A percentile compares a stretch with the other conserved stretches of the same genome.
phyloP scores from a whole-genome alignment of 345 rosid species.

The Adansonia digitata region DNA sequence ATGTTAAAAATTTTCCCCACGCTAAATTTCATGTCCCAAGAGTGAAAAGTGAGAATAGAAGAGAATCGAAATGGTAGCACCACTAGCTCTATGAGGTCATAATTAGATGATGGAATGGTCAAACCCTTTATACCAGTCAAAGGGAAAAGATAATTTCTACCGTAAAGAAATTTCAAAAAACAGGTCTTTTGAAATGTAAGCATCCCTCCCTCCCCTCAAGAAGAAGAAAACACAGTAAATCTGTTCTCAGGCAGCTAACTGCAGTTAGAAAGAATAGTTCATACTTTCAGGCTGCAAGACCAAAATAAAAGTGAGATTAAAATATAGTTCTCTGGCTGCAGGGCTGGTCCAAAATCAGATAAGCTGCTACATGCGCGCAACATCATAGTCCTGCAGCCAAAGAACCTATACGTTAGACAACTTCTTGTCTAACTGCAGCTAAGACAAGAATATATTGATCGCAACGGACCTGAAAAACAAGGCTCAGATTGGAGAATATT shows the following conservation, averaged over 20 bases:
- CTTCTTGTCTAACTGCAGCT: conserved; percentile 1
- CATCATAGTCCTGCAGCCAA: conserved; percentile 13
- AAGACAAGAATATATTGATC: background rate
- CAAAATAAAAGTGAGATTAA: conserved; percentile 1
- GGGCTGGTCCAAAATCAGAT: conserved; percentile 15
- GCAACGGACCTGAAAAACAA: background rate
- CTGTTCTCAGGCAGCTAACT: background rate
- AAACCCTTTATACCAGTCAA: background rate
- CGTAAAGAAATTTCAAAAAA: background rate
- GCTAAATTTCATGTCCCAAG: background rate
- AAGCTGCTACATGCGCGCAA: background rate
- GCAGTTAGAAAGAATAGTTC: conserved; percentile 10
- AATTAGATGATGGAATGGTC: background rate
- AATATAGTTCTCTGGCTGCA: conserved; percentile 10
- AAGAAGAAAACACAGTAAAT: background rate
- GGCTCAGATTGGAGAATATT: background rate
- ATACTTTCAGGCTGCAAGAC: background rate
- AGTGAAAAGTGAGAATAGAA: background rate
- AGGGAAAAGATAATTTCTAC: background rate
- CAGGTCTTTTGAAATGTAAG: background rate
- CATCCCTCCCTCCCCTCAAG: background rate
- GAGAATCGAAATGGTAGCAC: background rate
- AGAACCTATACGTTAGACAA: conserved; percentile 8
- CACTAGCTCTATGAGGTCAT: background rate
- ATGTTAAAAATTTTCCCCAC: background rate